phyloP scores from a whole-genome alignment of 2,329 filamentous ascomycete genomes.

The Trichoderma koningiopsis region DNA sequence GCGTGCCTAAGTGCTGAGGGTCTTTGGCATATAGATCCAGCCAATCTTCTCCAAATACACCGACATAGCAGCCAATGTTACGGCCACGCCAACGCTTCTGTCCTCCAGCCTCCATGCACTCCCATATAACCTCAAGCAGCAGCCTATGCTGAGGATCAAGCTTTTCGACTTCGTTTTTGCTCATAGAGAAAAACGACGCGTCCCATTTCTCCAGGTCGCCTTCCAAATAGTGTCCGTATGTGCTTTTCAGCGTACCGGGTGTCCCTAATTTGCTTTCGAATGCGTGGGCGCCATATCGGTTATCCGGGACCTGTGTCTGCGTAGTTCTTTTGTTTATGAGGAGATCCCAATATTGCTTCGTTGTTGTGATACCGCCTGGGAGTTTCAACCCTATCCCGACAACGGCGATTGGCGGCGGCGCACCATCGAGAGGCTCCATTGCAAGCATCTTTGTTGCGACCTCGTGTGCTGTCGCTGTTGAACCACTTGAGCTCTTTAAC shows the following conservation, averaged over 20 bases:
- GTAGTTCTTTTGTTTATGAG: conserved; percentile 33
- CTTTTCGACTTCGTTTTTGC: conserved; percentile 32
- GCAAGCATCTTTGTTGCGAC: neutral
- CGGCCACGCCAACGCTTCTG: conserved; percentile 32
- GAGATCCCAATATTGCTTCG: conserved; percentile 38
- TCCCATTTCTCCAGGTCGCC: conserved; percentile 35
- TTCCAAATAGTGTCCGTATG: conserved; percentile 35
- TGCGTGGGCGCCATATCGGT: conserved; percentile 34
- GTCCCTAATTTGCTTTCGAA: conserved; percentile 25
- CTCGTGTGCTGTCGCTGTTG: neutral
- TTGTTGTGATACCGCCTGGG: conserved; percentile 35
- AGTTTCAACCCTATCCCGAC: conserved; percentile 39
- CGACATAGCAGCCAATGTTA: conserved; percentile 37
- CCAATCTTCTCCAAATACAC: conserved; percentile 38
- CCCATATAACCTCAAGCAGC: conserved; percentile 35
- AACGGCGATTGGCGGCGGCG: conserved; percentile 36
- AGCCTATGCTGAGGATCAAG: conserved; percentile 39
- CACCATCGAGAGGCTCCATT: neutral
- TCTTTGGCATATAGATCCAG: conserved; percentile 29
- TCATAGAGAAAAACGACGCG: conserved; percentile 39
- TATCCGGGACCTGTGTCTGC: conserved; percentile 30
- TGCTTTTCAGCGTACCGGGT: conserved; percentile 22
- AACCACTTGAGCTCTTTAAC: neutral
- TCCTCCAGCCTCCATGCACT: conserved; percentile 36
- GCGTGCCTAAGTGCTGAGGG: conserved; percentile 27